Conservation (phyloP, 148 eudicot species). For the Vaccinium darrowii region DNA sequence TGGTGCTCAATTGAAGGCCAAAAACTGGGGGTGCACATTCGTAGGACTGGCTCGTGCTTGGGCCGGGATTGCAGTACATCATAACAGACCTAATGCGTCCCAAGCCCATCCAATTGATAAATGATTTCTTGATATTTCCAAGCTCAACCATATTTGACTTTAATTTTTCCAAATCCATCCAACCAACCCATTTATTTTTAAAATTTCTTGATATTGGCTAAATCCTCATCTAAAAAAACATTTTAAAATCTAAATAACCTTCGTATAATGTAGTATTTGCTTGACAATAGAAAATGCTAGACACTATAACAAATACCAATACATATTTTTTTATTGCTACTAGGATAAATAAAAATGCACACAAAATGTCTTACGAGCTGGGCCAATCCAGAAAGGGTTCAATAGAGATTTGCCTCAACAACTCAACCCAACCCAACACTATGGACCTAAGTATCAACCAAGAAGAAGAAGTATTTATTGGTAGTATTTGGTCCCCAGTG, state of each 20-base stretch:
- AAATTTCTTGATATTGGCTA: not conserved
- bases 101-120: not conserved
- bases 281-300: not conserved
- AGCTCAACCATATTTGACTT: not conserved
- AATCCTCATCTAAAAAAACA: not conserved
- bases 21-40: too few relatives aligned
- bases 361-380: not conserved
- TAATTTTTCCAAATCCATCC: not conserved
- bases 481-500: not conserved
- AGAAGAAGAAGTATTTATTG: not conserved
- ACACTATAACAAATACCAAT: not conserved
- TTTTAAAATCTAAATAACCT: not conserved
- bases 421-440: not conserved
- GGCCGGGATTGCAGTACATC: not conserved
- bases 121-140: not conserved
- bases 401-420: not conserved
- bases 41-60: not conserved
- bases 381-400: not conserved
- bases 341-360: not conserved
- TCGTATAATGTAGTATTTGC: not conserved
- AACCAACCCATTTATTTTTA: not conserved
- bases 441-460: not conserved
- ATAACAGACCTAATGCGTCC: not conserved
- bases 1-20: too few relatives aligned
- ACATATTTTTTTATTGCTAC: not conserved